Base-by-base conservation (phyloP, 345 rosid species). In the Dipteronia dyeriana region DNA sequence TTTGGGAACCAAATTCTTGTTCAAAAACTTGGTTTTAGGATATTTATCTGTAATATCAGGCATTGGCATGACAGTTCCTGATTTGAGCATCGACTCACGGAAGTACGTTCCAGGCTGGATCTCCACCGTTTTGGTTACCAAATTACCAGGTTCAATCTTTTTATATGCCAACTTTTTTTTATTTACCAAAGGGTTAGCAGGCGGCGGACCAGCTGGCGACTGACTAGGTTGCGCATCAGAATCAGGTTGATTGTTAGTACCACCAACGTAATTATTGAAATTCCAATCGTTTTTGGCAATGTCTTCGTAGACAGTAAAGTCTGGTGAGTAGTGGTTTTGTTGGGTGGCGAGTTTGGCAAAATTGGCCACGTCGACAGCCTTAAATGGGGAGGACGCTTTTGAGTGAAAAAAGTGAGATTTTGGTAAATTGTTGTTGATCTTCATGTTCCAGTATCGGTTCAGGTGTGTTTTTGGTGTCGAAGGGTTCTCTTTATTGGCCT, bases 401-500 rank as follows among this genome's bases (percentile, higher is more conserved):
- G 34, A 31, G 34, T 2, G 34, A 31, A 31, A 3, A 31, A 31
- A 31, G 34, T 31, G 34, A 31, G 34, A 31, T 31, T 31, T 31
- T 31, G 34, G 34, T 31, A 31, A 31, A 31, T 31, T 31, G 34
- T 31, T 31, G 34, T 31, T 31, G 34, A 31, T 31, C 34, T 31
- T 31, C 34, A 31, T 31, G 34, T 3, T 31, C 34, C 34, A 31
- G 34, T 31, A 31, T 31, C 34, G 34, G 34, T 31, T 31, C 34
- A 31, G 34, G 34, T 31, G 34, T 0, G 96, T 91, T 71, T 85
- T 93, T 0, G 98, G 97, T 1, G 96, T 86, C 59, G 93, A 88
- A 7, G 99, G 99, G 74, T 85, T 90, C 54, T 84, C 81, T 7
- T 78, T 85, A 56, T 31, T 31, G 34, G 4, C 34, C 34, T 68